Percentiles rank a stretch among this genome's conserved stretches.
phyloP scores from a whole-genome alignment of 768 basidiomycete genomes.

The Lactarius tabidus region DNA sequence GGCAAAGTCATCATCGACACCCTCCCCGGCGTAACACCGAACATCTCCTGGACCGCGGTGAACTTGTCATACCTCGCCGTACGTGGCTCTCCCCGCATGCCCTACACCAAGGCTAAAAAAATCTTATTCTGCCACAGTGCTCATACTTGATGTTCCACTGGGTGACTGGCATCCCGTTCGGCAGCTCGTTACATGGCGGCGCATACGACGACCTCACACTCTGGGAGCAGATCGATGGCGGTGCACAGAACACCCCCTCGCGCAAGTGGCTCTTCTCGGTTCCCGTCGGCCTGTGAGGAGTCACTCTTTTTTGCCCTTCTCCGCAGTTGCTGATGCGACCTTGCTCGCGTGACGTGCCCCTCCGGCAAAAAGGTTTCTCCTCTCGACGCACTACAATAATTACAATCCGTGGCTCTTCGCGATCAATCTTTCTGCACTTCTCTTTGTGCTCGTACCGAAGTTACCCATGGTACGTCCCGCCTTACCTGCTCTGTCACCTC shows the following conservation, averaged over 20 bases:
- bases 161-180: slow-evolving; percentile 96
- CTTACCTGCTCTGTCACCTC: background rate
- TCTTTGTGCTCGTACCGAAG: slow-evolving; percentile 88
- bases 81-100: slow-evolving; percentile 34
- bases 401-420: slow-evolving; percentile 94
- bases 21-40: slow-evolving; percentile 89
- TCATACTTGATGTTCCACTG: slow-evolving; percentile 99
- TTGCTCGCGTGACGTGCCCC: no score
- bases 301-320: slow-evolving; percentile 22
- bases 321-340: slow-evolving; percentile 19
- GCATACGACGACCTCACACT: slow-evolving; percentile 97
- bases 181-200: slow-evolving; percentile 79
- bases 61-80: slow-evolving; percentile 90
- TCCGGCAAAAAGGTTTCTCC: slow-evolving; percentile 65
- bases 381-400: slow-evolving; percentile 96
- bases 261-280: slow-evolving; percentile 95
- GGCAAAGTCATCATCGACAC: slow-evolving; percentile 94
- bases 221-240: slow-evolving; percentile 99
- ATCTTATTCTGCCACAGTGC: slow-evolving; percentile 4
- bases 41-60: slow-evolving; percentile 93
- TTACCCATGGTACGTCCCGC: slow-evolving; percentile 72
- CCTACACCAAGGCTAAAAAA: background rate
- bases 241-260: slow-evolving; percentile 96
- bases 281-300: slow-evolving; percentile 84
- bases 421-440: slow-evolving; percentile 77